Base-by-base conservation (phyloP, 495 filamentous ascomycete genomes). In the Tuber microsphaerosporum region DNA sequence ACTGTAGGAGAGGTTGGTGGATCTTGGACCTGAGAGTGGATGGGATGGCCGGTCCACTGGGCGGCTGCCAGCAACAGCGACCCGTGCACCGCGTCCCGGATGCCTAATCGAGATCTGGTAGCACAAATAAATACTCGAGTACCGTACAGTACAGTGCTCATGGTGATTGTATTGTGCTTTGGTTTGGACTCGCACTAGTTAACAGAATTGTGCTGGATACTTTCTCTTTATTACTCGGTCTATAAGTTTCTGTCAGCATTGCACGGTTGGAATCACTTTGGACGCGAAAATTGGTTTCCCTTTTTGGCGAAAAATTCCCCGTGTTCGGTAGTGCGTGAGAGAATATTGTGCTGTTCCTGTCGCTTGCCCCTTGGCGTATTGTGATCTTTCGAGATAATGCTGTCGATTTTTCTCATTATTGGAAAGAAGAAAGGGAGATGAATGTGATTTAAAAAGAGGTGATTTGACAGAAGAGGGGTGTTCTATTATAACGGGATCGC, bases 1-100 rank as follows among this genome's bases (percentile, higher is more conserved):
- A 71, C 68, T 71, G 75, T 70, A 44, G 70, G 46, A 71, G 75
- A 76, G 71, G 74, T 39, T 20, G 31, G 20, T 65, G 56, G 56
- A 65, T 65, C 56, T 16, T 65, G 56, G 56, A 17, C 26, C 8
- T 65, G 56, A 31, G 56, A 65, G 56, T 65, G 56, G 56, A 65
- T 31, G 26, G 26, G 56, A 65, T 65, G 56, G 26, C 56, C 56
- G 56, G 26, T 16, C 26, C 56, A 31, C 56, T 65, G 56, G 56
- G n/a, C 26, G 12, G 56, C 26, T 65, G 56, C 56, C 56, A 65
- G 56, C 56, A 31, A 65, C 9, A 65, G 56, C 56, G 56, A 65
- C 31, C 56, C 26, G 26, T 46, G 45, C 45, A 17, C 45, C 16
- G 45, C 14, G 56, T 17, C 56, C 56, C 56, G 56, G 56, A 65